Evolutionary conservation across 768 basidiomycete genomes (phyloP).

Genomic region (Porphyrellus cyaneotinctus): DNA sequence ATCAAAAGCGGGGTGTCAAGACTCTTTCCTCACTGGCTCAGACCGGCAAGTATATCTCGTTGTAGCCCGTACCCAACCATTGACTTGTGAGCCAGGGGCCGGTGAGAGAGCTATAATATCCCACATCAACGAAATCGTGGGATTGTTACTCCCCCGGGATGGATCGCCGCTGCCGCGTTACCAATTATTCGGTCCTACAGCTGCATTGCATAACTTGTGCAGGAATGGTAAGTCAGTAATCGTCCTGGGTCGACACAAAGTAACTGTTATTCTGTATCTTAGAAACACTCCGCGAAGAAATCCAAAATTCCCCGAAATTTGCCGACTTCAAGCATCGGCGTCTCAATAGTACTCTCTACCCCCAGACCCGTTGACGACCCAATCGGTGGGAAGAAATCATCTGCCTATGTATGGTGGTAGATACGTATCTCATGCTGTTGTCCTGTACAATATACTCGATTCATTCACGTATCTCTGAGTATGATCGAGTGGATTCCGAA

Average conservation of each 20-base stretch:
- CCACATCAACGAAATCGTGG: background rate
- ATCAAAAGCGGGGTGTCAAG: background rate
- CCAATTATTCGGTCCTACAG: background rate
- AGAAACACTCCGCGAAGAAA: background rate
- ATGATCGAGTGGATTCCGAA: background rate
- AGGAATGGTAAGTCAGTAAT: background rate
- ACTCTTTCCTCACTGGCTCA: background rate
- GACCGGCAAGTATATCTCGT: background rate
- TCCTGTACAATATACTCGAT: no score
- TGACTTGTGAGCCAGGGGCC: background rate
- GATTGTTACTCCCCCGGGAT: background rate
- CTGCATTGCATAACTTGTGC: slow-evolving; percentile 2
- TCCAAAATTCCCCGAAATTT: background rate
- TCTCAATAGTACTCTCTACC: background rate
- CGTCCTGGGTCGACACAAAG: background rate
- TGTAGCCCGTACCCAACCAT: background rate
- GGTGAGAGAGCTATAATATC: background rate
- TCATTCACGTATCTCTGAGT: no score
- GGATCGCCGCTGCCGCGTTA: background rate
- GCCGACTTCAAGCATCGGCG: background rate
- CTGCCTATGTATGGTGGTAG: no score
- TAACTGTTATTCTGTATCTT: background rate
- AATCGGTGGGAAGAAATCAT: background rate
- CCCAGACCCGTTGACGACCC: background rate
- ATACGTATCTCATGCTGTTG: no score